Base-by-base conservation (phyloP, 768 basidiomycete genomes). In the Rhizopogon vulgaris region DNA sequence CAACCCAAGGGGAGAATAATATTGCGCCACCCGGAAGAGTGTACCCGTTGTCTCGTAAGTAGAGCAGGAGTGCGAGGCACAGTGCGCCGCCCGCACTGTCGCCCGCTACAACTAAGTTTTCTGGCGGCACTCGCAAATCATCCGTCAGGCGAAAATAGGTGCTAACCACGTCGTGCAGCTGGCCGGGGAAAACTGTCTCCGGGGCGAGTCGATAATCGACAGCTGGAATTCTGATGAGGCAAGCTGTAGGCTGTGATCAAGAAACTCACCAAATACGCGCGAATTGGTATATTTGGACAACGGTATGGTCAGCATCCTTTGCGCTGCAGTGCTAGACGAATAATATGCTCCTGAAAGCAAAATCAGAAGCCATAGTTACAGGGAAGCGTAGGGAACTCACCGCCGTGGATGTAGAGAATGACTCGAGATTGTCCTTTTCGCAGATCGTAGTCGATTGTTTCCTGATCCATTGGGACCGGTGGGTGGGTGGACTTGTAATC, bases 161-260 rank as follows among this genome's bases (percentile, higher is more conserved):
- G 38, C 76, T 79, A 48, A 94, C 90, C 18, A 85, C 89, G 60
- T 99, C 95, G 58, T 85, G 83, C 6, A 88, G 69, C 40, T 93
- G 89, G 0, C 94, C 90, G 0, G 95, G 95, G 68, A 98, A 99
- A 39, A 81, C 79, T 4, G 93, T 93, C 69, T 99, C 95, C 1
- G 95, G 95, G 0, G 95, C 94, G 34, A 99, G 77, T 10, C 95
- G 90, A 69, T 99, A 99, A 65, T 96, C 93, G 55, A 99, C 73
- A 7, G 94, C 77, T 95, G 74, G 41, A 12, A 41, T 30, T 38
- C 18, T 28, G 40, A 7, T 43, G 51, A 52, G 47, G 30, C 38
- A 43, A n/a, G 22, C 22, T 22, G 27, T 17, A 24, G 12, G 27
- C 28, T 14, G 24, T 38, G 3, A 28, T 12, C 12, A 14, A 40